Conservation (phyloP, 768 basidiomycete genomes). For the Serendipita indica region DNA sequence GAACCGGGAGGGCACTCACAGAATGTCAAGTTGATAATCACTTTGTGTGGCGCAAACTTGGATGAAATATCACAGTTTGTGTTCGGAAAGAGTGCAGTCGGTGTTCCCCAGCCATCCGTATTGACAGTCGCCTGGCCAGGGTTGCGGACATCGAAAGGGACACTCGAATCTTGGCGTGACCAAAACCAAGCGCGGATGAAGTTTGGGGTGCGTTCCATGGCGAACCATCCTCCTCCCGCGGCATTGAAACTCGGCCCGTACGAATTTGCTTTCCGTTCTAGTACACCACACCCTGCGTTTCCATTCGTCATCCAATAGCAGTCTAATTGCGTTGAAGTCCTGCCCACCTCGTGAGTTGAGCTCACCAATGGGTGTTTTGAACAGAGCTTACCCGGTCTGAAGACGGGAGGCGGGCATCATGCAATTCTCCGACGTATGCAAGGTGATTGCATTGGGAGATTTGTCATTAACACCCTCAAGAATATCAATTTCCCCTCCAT, state of each 20-base stretch:
- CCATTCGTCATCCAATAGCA: slow-evolving; percentile 35
- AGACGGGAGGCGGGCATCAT: slow-evolving; percentile 22
- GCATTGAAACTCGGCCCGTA: slow-evolving; percentile 45
- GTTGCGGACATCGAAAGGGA: slow-evolving; percentile 32
- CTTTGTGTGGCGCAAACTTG: slow-evolving; percentile 37
- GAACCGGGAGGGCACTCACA: slow-evolving; percentile 28
- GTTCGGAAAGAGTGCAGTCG: slow-evolving; percentile 39
- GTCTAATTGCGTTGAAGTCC: slow-evolving; percentile 19
- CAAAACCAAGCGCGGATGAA: slow-evolving; percentile 64
- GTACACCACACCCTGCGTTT: slow-evolving; percentile 46
- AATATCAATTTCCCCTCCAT: slow-evolving; percentile 37
- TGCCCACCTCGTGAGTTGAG: no score
- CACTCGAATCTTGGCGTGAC: slow-evolving; percentile 29
- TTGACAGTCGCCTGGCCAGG: slow-evolving; percentile 29
- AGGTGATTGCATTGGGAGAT: slow-evolving; percentile 32
- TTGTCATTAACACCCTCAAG: slow-evolving; percentile 42
- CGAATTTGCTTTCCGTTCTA: slow-evolving; percentile 27
- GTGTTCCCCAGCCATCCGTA: slow-evolving; percentile 39
- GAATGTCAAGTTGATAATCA: slow-evolving; percentile 47
- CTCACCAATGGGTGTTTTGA: no score
- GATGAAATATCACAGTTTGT: slow-evolving; percentile 37
- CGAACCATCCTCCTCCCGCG: slow-evolving; percentile 52
- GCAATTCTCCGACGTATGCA: slow-evolving; percentile 41
- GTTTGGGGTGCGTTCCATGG: slow-evolving; percentile 40
- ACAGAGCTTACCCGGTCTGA: background rate